Base-by-base conservation (phyloP, 2,329 filamentous ascomycete genomes). In the Epichloe sylvatica region DNA sequence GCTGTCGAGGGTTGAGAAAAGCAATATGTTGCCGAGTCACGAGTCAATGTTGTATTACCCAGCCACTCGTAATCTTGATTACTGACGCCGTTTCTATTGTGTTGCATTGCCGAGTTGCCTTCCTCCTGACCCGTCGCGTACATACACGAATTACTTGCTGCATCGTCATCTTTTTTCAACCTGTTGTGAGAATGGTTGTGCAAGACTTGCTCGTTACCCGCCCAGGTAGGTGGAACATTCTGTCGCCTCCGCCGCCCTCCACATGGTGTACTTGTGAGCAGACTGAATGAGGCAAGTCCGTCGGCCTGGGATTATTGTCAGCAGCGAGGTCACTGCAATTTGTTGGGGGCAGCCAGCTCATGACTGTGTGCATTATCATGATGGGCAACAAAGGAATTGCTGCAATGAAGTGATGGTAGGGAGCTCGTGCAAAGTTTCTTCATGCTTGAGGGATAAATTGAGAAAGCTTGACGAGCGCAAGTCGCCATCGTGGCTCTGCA, bases 21-120 rank as follows among this genome's bases (percentile, higher is more conserved):
- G 33, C n/a, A 46, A 33, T 12, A 9, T 38, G 33, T 33, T 43
- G 45, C 23, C 37, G n/a, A 47, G 34, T 50, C 49, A 46, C 38
- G 33, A 46, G 39, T 50, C 44, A 47, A 47, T 40, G 21, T 37
- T 43, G 49, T 38, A 50, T 50, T 38, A 47, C 38, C 30, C 15
- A 19, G 23, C 33, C 23, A 50, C 45, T 44, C 38, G 34, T 44
- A 34, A 47, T 47, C 19, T 42, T n/a, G 42, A 36, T 42, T 37
- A 30, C 33, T 19, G 48, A n/a, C 40, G 15, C n/a, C 9, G 7
- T 37, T 7, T 40, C 36, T 21, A 23, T 19, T 40, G 5, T 40
- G 25, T 35, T 21, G 23, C 23, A 40, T 34, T 47, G 45, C 17
- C 4, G 34, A n/a, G 17, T 15, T 17, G 37, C 9, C 25, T 30